These are phyloP conservation scores for Termitomyces eurrhizus DNA, from an alignment of 768 basidiomycete genomes.

Conservation along the genomic window DNA sequence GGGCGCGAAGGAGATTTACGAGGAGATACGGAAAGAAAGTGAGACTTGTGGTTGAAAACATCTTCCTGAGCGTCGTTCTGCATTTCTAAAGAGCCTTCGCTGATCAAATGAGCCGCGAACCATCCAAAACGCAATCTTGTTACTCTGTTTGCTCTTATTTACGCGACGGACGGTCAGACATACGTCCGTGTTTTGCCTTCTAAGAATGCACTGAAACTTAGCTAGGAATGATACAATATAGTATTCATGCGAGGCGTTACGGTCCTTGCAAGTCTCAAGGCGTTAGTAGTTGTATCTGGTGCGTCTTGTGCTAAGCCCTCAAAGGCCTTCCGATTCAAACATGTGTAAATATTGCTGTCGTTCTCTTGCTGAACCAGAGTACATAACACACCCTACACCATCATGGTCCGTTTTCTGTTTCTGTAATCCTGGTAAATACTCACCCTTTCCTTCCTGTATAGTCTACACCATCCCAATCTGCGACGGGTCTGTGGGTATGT, in stretches of 20 bases:
- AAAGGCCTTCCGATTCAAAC: conserved; percentile 6
- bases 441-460: neutral
- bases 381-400: neutral
- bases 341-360: conserved; percentile 6
- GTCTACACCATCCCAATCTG: conserved; percentile 11
- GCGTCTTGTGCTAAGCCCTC: neutral
- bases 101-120: neutral
- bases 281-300: neutral
- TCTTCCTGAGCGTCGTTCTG: conserved; percentile 28
- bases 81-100: conserved; percentile 6
- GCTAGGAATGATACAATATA: neutral
- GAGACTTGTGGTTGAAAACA: conserved; percentile 23
- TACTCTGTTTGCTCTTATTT: conserved; percentile 19
- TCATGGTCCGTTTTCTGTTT: conserved; percentile 8
- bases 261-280: neutral
- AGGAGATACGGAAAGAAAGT: conserved; percentile 30
- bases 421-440: neutral
- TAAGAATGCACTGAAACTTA: neutral
- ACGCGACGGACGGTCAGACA: conserved; percentile 10
- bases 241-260: neutral
- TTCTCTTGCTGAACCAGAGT: neutral
- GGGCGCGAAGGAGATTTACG: conserved; percentile 34
- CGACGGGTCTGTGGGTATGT: conserved; percentile 34
- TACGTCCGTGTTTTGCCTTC: neutral
- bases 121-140: conserved; percentile 1